A percentile compares a stretch with the other conserved stretches of the same genome.
These are phyloP conservation scores for Stentor roeselii DNA, from an alignment of 73 alveolate species.

Conservation along the genomic window DNA sequence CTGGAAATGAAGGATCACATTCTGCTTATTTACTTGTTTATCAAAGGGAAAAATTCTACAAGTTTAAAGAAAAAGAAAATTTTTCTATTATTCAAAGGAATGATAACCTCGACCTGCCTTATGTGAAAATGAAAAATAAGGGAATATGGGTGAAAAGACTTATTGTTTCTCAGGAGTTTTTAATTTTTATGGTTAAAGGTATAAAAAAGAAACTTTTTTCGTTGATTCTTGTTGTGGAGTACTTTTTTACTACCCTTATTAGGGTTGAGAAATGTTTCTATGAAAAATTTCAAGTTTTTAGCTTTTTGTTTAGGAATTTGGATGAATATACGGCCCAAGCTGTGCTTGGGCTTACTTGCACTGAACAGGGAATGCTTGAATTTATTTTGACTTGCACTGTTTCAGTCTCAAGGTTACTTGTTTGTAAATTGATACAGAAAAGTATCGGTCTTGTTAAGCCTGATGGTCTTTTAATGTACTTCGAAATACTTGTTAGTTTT, in stretches of 20 bases:
- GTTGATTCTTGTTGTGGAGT: not conserved
- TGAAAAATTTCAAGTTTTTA: not conserved
- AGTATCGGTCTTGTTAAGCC: not conserved
- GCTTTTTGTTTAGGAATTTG: not conserved
- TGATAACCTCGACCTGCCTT: not conserved
- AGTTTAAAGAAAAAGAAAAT: not conserved
- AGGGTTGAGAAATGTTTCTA: not conserved
- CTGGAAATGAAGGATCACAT: not conserved
- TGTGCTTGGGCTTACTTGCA: not conserved
- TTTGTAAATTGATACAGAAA: not conserved
- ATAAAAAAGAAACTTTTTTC: too few relatives aligned
- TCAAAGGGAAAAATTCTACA: constrained; percentile 49
- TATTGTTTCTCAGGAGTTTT: not conserved
- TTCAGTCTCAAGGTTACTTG: not conserved
- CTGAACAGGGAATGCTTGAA: not conserved
- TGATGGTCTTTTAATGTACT: not conserved
- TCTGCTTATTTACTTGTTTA: constrained; percentile 75
- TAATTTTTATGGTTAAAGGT: too few relatives aligned
- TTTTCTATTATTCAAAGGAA: too few relatives aligned
- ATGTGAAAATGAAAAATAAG: not conserved
- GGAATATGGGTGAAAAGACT: not conserved
- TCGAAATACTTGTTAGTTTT: not conserved
- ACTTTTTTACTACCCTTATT: not conserved
- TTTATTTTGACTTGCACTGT: not conserved
- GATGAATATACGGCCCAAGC: not conserved